Conservation (phyloP, 1,284 basidiomycete species). For the Austroboletus niveus region DNA sequence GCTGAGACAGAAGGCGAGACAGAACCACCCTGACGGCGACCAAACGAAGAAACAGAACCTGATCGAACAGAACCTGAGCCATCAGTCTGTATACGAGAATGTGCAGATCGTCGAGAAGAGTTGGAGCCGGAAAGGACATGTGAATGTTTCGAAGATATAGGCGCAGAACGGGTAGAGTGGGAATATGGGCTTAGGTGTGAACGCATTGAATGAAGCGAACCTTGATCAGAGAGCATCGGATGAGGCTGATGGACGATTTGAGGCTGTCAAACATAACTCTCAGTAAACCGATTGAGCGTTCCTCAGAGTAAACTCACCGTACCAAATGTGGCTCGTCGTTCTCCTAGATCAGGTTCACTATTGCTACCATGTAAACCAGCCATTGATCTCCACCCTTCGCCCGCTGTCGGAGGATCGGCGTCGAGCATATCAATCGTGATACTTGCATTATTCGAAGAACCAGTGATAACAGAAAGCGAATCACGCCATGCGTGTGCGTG, state of each 20-base stretch:
- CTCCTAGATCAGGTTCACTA: conserved; percentile 26
- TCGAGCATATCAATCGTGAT: conserved; percentile 59
- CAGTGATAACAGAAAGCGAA: conserved; percentile 37
- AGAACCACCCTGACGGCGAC: conserved; percentile 33
- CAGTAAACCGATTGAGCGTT: conserved; percentile 13
- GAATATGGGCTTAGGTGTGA: conserved; percentile 49
- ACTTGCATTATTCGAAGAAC: conserved; percentile 31
- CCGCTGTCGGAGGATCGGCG: conserved; percentile 58
- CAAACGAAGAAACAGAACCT: conserved; percentile 52
- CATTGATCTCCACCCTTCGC: conserved; percentile 54
- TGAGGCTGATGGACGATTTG: conserved; percentile 43
- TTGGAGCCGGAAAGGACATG: conserved; percentile 37
- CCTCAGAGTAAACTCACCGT: conserved; percentile 39
- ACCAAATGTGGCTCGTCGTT: conserved; percentile 58
- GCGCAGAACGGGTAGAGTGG: conserved; percentile 49
- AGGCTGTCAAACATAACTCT: conserved; percentile 28
- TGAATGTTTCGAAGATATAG: conserved; percentile 41
- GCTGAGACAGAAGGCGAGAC: conserved; percentile 39
- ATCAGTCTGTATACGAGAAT: conserved; percentile 26
- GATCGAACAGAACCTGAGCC: conserved; percentile 49
- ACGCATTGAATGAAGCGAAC: conserved; percentile 58
- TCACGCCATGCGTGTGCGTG: conserved; percentile 44
- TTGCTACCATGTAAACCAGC: conserved; percentile 34
- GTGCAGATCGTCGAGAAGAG: conserved; percentile 49
- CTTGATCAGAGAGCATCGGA: conserved; percentile 49